Conservation (phyloP, 2,329 filamentous ascomycete species). For the Ophiosphaerella narmari region DNA sequence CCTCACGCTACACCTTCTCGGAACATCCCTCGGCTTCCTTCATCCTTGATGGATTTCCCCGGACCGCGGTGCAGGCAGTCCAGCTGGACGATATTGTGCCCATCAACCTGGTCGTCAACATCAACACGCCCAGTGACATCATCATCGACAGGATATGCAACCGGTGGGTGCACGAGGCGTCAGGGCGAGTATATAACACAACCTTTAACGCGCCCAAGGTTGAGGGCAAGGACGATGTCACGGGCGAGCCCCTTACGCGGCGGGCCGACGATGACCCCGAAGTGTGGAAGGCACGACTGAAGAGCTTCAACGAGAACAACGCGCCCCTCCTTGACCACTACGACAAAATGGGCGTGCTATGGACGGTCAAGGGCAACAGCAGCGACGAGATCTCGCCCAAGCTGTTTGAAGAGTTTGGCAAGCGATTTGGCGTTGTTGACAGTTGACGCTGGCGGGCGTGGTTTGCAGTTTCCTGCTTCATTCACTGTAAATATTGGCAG, state of each 20-base stretch:
- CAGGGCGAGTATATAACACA: slow-evolving; percentile 93
- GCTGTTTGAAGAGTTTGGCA: slow-evolving; percentile 80
- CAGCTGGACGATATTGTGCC: slow-evolving; percentile 81
- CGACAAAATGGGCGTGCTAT: slow-evolving; percentile 78
- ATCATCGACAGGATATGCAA: slow-evolving; percentile 89
- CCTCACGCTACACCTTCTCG: slow-evolving; percentile 53
- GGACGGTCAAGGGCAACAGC: slow-evolving; percentile 84
- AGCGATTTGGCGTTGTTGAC: slow-evolving; percentile 62
- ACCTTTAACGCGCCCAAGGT: slow-evolving; percentile 86
- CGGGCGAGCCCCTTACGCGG: slow-evolving; percentile 82
- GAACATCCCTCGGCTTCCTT: slow-evolving; percentile 83
- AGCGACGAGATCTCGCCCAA: slow-evolving; percentile 96
- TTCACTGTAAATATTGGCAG: background rate
- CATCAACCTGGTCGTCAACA: slow-evolving; percentile 91
- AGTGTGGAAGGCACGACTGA: slow-evolving; percentile 79
- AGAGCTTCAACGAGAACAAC: slow-evolving; percentile 86
- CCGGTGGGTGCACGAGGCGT: slow-evolving; percentile 90
- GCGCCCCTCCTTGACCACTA: slow-evolving; percentile 88
- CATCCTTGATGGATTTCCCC: slow-evolving; percentile 94
- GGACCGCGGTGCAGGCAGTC: slow-evolving; percentile 78
- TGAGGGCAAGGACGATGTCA: slow-evolving; percentile 82
- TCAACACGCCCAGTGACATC: slow-evolving; percentile 83
- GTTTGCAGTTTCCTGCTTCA: background rate
- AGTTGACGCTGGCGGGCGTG: slow-evolving; percentile 1
- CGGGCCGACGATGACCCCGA: slow-evolving; percentile 84